Evolutionary conservation across 2,329 filamentous ascomycete genomes (phyloP), one percentile per base, ranked within the genome.

Genomic region (Phoma sp.): DNA sequence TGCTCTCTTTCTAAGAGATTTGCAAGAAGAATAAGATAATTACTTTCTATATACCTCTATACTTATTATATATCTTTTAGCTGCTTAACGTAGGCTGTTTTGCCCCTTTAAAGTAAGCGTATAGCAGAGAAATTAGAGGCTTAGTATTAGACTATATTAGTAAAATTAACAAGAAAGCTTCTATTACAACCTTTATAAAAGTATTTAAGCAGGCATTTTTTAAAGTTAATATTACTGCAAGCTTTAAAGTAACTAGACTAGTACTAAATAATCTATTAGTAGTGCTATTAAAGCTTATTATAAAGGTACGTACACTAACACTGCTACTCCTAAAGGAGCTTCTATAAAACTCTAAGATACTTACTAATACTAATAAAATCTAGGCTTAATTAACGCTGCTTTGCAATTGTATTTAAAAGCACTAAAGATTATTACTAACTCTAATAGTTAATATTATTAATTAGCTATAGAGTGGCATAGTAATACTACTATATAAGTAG

Each of bases 201-300:
- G 42, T 53, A 35, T 53, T 47, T 47, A 24, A 40, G 11, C 38
- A 40, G 27, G 49, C 49, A 24, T 38, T 52, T 35, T 52, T 30
- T 46, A 22, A 32, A 4, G n/a, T 3, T 42, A 73, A 73, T 47
- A 67, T 68, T 25, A 22, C 51, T 42, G 58, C 43, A 65, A 61
- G 63, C 55, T 74, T 75, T 55, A 29, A 51, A 64, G 65, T 55
- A 54, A 64, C 70, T 65, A 54, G 74, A 25, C 58, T 77, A 60
- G 59, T 72, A 47, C 71, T 64, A 61, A 60, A 66, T 38, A 54
- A 75, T 56, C 64, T 64, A 59, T 47, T 71, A 27, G 57, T 45
- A 44, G 68, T 74, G 25, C 25, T 27, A 27, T 27, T 8, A 27
- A 27, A 27, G 25, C 25, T 27, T 27, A 8, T 5, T 27, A 8